Base-by-base conservation (phyloP, 306 rosid genomes). In the Rosa multiflora region DNA sequence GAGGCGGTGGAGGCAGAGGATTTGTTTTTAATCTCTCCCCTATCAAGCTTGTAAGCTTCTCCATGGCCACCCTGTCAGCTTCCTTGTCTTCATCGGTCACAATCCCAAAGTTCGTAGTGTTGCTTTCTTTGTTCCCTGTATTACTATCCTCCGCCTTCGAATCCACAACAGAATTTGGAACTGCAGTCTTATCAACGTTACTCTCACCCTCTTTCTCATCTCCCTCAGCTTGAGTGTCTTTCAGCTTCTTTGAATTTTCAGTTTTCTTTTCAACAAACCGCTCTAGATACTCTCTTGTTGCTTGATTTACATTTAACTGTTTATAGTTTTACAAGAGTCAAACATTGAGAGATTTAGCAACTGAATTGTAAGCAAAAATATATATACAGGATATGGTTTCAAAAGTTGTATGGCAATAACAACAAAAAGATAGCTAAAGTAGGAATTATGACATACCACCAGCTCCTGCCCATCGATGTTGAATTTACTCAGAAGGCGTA, bases 381-480 rank as follows among this genome's bases (percentile, higher is more conserved):
- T 4, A 20, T 9, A 26, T 29, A 62, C 68, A 62, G 44, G 29
- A 20, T 26, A 58, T 35, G 29, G 48, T 61, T 17, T 70, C 7
- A 68, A 44, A 23, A 35, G 44, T 58, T 9, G 6, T 17, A 70
- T 26, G 71, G n/a, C 39, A 51, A 20, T 20, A 32, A 67, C 72
- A 80, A 26, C 17, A 20, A 42, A 15, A 48, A 63, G 6, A 18
- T 26, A 67, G n/a, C 4, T 17, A 55, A 44, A 74, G 59, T 56
- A 39, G 37, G 74, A 52, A 86, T 72, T 76, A 82, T 63, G 68
- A 67, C 89, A 76, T 90, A 93, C 99, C 98, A 77, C 78, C 63
- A 96, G 85, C 84, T 93, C 98, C 87, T 91, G 98, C 88, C 99
- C 98, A 64, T 96, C 99, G 73, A 96, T 84, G 78, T 85, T 96